phyloP scores from a whole-genome alignment of 345 rosid genomes.

The Brassica cretica region DNA sequence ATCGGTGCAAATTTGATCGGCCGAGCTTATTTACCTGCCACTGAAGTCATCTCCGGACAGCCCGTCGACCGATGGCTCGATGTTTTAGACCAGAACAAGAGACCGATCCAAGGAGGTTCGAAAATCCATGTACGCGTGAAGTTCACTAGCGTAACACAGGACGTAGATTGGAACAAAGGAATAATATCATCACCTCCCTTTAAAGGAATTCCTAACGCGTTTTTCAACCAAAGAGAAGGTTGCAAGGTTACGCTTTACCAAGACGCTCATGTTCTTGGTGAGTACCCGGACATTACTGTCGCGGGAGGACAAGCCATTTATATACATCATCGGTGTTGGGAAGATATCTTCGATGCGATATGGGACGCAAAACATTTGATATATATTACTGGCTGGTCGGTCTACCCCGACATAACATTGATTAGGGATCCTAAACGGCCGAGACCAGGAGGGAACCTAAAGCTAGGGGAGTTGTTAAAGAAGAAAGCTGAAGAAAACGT shows the following conservation, averaged over 20 bases:
- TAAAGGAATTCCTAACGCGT: constrained; percentile 57
- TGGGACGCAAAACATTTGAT: constrained; percentile 56
- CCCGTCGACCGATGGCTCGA: constrained; percentile 45
- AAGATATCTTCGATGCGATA: constrained; percentile 73
- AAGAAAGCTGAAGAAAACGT: constrained; percentile 66
- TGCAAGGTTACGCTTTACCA: constrained; percentile 79
- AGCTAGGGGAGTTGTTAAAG: constrained; percentile 60
- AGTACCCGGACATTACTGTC: constrained; percentile 35
- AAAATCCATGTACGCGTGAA: constrained; percentile 51
- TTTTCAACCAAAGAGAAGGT: constrained; percentile 58
- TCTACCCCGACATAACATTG: constrained; percentile 52
- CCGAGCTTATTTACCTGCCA: constrained; percentile 66
- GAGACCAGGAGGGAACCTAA: constrained; percentile 36
- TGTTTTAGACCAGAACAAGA: constrained; percentile 43
- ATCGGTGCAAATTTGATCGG: constrained; percentile 66
- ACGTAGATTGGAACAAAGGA: constrained; percentile 63
- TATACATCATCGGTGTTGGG: constrained; percentile 67
- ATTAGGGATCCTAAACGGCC: constrained; percentile 53
- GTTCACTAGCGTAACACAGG: constrained; percentile 39
- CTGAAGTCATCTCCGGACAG: constrained; percentile 46
- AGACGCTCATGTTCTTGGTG: constrained; percentile 62
- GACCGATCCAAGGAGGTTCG: constrained; percentile 48
- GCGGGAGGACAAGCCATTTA: constrained; percentile 30
- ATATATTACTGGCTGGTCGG: constrained; percentile 86
- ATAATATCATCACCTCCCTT: constrained; percentile 34